A percentile compares a stretch with the other conserved stretches of the same genome.
Evolutionary conservation across 495 filamentous ascomycete genomes (phyloP).

Genomic region (Penicillium ucsense): DNA sequence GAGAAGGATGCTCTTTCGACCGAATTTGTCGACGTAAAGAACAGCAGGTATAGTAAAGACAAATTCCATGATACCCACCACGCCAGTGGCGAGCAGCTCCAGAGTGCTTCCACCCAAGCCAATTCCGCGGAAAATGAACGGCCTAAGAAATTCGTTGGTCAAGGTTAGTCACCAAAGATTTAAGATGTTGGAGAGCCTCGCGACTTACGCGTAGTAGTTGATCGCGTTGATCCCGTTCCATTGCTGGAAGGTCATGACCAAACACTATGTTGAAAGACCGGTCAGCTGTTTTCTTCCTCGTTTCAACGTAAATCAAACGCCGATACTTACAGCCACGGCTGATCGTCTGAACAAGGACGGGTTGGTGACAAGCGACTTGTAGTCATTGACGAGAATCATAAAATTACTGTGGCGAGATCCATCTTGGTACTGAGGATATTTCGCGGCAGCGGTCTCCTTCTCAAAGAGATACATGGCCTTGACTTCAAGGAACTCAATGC

Average conservation of each 20-base stretch:
- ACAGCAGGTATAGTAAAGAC: slow-evolving; percentile 50
- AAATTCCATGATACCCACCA: slow-evolving; percentile 59
- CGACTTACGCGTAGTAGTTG: slow-evolving; percentile 42
- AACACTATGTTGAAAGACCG: background rate
- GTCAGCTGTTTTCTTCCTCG: background rate
- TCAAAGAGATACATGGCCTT: slow-evolving; percentile 3
- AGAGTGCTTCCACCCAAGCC: slow-evolving; percentile 37
- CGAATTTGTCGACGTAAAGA: slow-evolving; percentile 56
- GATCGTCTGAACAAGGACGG: slow-evolving; percentile 3
- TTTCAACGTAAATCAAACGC: too few relatives aligned
- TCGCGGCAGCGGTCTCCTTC: background rate
- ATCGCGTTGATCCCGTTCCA: slow-evolving; percentile 26
- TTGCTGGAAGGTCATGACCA: slow-evolving; percentile 5
- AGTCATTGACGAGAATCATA: slow-evolving; percentile 2
- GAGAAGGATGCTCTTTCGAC: slow-evolving; percentile 53
- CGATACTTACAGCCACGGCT: background rate
- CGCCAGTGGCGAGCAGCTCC: slow-evolving; percentile 50
- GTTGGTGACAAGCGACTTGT: slow-evolving; percentile 2
- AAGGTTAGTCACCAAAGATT: too few relatives aligned
- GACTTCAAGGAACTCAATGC: slow-evolving; percentile 1
- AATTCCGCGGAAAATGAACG: slow-evolving; percentile 48
- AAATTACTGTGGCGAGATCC: background rate
- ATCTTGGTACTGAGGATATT: slow-evolving; percentile 3
- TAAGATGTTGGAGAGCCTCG: background rate
- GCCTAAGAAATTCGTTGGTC: slow-evolving; percentile 4